A percentile compares a stretch with the other conserved stretches of the same genome.
Evolutionary conservation across 441 rosid species (phyloP).

Genomic region (Pelargonium exstipulatum): DNA sequence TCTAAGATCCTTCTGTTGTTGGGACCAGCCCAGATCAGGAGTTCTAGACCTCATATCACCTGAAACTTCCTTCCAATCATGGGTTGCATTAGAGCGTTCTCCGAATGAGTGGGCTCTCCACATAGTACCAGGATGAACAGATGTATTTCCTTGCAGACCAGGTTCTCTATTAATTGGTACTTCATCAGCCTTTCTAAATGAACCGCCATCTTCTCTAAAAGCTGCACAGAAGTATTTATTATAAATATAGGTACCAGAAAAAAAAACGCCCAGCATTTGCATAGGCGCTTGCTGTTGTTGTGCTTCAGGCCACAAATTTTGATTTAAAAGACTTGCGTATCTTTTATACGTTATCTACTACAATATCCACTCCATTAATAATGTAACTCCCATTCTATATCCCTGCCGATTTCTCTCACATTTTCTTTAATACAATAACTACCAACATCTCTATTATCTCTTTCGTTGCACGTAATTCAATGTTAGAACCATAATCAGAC

Average conservation of each 20-base stretch:
- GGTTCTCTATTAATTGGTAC: constrained; percentile 37
- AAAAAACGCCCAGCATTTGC: not conserved
- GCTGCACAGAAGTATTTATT: constrained; percentile 37
- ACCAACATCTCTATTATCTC: not conserved
- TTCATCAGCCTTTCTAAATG: constrained; percentile 45
- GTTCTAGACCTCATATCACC: constrained; percentile 42
- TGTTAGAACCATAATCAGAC: not conserved
- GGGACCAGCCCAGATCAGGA: constrained; percentile 46
- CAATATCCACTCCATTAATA: not conserved
- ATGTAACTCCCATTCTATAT: not conserved
- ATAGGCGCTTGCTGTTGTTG: too few relatives aligned
- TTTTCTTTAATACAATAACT: not conserved
- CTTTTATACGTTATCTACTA: not conserved
- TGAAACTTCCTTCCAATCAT: constrained; percentile 49
- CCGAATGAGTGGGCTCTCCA: constrained; percentile 54
- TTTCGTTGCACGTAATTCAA: not conserved
- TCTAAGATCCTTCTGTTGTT: constrained; percentile 38
- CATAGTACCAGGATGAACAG: constrained; percentile 35
- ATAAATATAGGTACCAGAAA: not conserved
- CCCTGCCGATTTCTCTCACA: not conserved
- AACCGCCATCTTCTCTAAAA: constrained; percentile 41
- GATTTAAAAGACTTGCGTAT: not conserved
- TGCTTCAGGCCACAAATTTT: not conserved
- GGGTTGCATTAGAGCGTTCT: constrained; percentile 37
- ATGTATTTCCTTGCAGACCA: constrained; percentile 38